Evolutionary conservation across 257 asterid genomes (phyloP).

Genomic region (Knoxia roxburghii): DNA sequence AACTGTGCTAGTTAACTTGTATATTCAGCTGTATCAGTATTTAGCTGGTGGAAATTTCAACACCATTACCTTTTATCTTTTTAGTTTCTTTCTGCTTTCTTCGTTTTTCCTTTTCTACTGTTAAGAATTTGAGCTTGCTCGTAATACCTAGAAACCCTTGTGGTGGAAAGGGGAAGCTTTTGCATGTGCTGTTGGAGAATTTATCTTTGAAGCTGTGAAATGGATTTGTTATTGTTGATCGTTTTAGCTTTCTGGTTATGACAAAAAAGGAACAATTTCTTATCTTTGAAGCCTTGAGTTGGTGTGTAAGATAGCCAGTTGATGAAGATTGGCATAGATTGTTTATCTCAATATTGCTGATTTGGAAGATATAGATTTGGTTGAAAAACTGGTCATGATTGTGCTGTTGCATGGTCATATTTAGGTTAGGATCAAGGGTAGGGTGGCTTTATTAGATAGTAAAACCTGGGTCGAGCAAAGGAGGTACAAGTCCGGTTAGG

Average conservation of each 20-base stretch:
- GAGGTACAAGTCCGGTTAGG: neutral
- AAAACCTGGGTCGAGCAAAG: neutral
- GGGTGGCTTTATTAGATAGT: neutral
- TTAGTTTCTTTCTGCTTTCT: too few species aligned
- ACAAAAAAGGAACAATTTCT: neutral
- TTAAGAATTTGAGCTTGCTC: neutral
- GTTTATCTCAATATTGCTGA: neutral
- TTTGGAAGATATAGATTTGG: too few species aligned
- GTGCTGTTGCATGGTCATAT: neutral
- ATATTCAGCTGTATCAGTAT: neutral
- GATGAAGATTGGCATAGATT: neutral
- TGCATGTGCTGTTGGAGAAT: neutral
- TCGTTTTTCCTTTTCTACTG: too few species aligned
- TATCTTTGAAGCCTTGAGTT: conserved; percentile 1
- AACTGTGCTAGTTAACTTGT: neutral
- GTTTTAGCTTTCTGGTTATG: neutral
- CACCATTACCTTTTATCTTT: too few species aligned
- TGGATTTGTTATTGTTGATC: neutral
- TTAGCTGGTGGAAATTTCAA: neutral
- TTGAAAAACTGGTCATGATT: neutral
- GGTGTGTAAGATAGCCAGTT: neutral
- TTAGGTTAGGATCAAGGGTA: neutral
- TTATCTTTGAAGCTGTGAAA: neutral
- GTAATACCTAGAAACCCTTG: neutral
- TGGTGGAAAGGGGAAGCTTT: neutral